Conservation (phyloP, 73 alveolate species). For the Paramecium biaurelia region DNA sequence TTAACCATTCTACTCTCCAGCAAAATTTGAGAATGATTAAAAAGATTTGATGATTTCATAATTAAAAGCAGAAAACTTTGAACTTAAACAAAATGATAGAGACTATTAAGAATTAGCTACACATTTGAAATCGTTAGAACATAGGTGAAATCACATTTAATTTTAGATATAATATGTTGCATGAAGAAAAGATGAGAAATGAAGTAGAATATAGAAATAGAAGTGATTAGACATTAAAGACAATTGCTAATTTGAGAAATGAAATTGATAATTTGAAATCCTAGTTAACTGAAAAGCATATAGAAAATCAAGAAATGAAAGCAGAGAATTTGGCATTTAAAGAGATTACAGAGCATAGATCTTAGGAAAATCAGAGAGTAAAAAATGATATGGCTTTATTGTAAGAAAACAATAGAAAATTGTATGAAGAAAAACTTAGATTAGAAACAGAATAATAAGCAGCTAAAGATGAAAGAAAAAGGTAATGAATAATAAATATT, state of each 20-base stretch:
- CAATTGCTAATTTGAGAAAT: slow-evolving; percentile 44
- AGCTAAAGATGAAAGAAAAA: slow-evolving; percentile 28
- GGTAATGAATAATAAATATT: not conserved
- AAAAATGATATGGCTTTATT: slow-evolving; percentile 33
- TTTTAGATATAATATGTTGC: slow-evolving; percentile 53
- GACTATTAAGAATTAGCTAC: slow-evolving; percentile 53
- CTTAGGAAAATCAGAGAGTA: slow-evolving; percentile 38
- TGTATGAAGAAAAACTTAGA: slow-evolving; percentile 45
- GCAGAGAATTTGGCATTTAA: slow-evolving; percentile 65
- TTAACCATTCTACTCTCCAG: slow-evolving; percentile 52
- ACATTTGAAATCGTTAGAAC: slow-evolving; percentile 60
- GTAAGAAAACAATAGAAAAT: slow-evolving; percentile 46
- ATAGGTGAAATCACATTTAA: slow-evolving; percentile 11
- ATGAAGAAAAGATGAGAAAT: slow-evolving; percentile 65
- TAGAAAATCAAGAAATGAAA: slow-evolving; percentile 53
- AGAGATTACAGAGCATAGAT: slow-evolving; percentile 60
- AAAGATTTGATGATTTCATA: slow-evolving; percentile 56
- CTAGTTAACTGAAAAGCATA: slow-evolving; percentile 56
- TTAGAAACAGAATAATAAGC: slow-evolving; percentile 8
- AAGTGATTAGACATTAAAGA: slow-evolving; percentile 45
- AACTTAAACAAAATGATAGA: slow-evolving; percentile 54
- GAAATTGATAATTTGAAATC: slow-evolving; percentile 61
- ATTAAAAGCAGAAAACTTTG: slow-evolving; percentile 60
- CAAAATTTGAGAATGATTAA: slow-evolving; percentile 58
- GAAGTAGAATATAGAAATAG: slow-evolving; percentile 61